These are phyloP conservation scores for Agrostemma githago DNA, from an alignment of 148 eudicot species.

Conservation along the genomic window DNA sequence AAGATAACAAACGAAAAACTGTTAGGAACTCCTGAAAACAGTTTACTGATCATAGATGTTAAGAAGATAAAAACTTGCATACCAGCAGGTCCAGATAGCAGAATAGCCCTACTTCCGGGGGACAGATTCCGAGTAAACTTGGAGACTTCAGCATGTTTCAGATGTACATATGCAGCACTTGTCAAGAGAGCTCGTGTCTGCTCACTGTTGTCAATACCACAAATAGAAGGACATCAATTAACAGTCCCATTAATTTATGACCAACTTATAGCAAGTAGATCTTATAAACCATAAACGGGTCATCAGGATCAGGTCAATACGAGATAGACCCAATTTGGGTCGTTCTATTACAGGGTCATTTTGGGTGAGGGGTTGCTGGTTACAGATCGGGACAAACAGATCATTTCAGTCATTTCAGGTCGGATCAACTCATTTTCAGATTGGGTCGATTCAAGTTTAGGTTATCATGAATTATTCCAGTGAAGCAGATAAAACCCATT, in stretches of 20 bases:
- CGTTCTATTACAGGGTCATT: no score
- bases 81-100: slow-evolving; percentile 96
- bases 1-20: slow-evolving; percentile 2
- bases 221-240: slow-evolving; percentile 3
- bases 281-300: background rate
- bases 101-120: slow-evolving; percentile 87
- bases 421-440: no score
- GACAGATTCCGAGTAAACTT: slow-evolving; percentile 82
- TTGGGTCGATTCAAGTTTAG: no score
- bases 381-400: background rate
- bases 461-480: no score
- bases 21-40: background rate
- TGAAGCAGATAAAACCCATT: no score
- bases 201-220: slow-evolving; percentile 55
- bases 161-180: slow-evolving; percentile 88
- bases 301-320: background rate
- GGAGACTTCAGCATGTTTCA: slow-evolving; percentile 82
- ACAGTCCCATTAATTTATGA: background rate
- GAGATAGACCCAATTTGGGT: background rate
- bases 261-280: background rate
- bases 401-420: no score
- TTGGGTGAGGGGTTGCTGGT: background rate
- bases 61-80: slow-evolving; percentile 21
- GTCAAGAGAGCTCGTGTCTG: slow-evolving; percentile 66
- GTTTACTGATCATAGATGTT: background rate